phyloP scores from a whole-genome alignment of 2,329 filamentous ascomycete genomes.

The Fusarium stilboides region DNA sequence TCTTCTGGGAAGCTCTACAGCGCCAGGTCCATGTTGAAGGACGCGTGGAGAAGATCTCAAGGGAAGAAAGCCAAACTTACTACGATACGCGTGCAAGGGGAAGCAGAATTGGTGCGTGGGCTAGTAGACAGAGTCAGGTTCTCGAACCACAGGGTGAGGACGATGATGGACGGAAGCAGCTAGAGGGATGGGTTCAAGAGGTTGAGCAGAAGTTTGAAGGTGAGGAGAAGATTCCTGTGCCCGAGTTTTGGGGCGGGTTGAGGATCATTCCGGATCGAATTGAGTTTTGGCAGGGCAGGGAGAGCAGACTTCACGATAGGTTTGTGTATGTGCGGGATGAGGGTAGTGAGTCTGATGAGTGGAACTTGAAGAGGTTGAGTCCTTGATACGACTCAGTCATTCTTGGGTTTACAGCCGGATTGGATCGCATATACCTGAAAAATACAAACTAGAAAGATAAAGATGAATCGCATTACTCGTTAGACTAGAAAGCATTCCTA shows the following conservation, averaged over 20 bases:
- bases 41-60: conserved; percentile 73
- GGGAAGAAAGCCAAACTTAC: conserved; percentile 80
- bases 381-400: conserved; percentile 57
- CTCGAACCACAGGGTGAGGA: conserved; percentile 64
- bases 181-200: conserved; percentile 85
- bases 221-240: conserved; percentile 85
- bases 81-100: conserved; percentile 81
- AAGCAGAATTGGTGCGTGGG: conserved; percentile 91
- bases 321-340: conserved; percentile 83
- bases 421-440: too few species aligned
- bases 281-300: conserved; percentile 96
- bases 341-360: conserved; percentile 60
- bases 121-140: conserved; percentile 88
- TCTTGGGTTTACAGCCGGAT: neutral
- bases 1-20: conserved; percentile 91
- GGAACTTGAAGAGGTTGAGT: conserved; percentile 81
- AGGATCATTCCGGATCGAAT: conserved; percentile 87
- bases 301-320: conserved; percentile 92
- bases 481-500: neutral
- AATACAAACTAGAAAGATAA: too few species aligned
- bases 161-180: conserved; percentile 78
- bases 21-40: conserved; percentile 94
- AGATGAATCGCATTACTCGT: too few species aligned
- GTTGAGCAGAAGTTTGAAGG: conserved; percentile 82
- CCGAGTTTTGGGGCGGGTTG: conserved; percentile 94